phyloP scores from a whole-genome alignment of 345 rosid species.

The Populus nigra region DNA sequence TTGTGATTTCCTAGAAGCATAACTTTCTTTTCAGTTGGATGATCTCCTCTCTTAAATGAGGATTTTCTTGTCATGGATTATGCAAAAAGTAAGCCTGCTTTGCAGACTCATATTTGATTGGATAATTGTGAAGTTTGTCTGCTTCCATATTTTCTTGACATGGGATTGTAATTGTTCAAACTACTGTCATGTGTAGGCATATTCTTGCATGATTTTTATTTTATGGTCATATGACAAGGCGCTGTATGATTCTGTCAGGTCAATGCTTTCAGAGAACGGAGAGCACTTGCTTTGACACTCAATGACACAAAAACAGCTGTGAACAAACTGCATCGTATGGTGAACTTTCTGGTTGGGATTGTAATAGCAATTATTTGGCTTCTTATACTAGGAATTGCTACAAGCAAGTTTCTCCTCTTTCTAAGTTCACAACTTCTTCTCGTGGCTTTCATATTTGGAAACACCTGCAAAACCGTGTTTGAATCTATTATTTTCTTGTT shows the following conservation, averaged over 20 bases:
- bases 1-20: neutral
- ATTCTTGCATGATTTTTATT: neutral
- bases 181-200: no score
- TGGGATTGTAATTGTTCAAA: neutral
- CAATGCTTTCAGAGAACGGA: constrained; percentile 32
- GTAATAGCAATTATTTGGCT: constrained; percentile 28
- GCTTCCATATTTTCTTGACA: neutral
- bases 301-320: constrained; percentile 37
- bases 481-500: constrained; percentile 32
- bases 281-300: constrained; percentile 30
- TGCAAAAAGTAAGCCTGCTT: neutral
- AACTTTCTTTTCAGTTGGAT: neutral
- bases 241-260: constrained; percentile 21
- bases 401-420: constrained; percentile 25
- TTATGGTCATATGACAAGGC: neutral
- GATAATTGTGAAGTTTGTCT: neutral
- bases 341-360: constrained; percentile 25
- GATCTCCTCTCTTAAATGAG: neutral
- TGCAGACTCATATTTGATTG: neutral
- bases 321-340: constrained; percentile 27
- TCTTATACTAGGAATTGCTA: constrained; percentile 34
- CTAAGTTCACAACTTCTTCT: constrained; percentile 31
- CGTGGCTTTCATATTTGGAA: constrained; percentile 30
- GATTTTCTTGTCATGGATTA: neutral
- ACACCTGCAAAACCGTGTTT: constrained; percentile 29